These are phyloP conservation scores for Skeletonema grethae DNA, from an alignment of 108 stramenopile genomes.

Conservation along the genomic window DNA sequence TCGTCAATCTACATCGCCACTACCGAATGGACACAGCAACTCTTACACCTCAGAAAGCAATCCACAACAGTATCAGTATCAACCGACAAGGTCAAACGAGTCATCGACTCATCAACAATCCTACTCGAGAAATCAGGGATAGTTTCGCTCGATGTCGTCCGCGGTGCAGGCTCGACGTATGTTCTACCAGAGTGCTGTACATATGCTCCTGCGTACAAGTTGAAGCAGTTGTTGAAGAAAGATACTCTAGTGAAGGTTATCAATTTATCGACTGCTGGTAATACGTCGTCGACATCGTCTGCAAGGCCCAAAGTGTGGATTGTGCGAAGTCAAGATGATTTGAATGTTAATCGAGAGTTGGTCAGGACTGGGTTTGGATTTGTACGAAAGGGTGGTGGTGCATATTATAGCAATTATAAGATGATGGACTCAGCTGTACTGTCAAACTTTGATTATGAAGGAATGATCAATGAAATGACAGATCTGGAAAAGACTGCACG, in stretches of 20 bases:
- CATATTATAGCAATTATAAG: neutral
- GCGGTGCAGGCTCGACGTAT: constrained; percentile 40
- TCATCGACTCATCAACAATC: constrained; percentile 58
- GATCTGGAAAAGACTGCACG: constrained; percentile 41
- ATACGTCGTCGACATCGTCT: constrained; percentile 9
- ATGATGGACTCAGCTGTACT: neutral
- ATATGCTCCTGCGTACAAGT: constrained; percentile 48
- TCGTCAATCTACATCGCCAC: neutral
- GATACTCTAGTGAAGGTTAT: constrained; percentile 14
- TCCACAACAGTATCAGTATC: neutral
- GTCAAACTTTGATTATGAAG: constrained; percentile 3
- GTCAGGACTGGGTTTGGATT: constrained; percentile 48
- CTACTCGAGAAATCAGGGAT: constrained; percentile 47
- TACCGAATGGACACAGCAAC: neutral
- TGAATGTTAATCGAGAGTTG: constrained; percentile 52
- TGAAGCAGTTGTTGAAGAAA: constrained; percentile 48
- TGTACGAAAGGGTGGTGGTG: constrained; percentile 12
- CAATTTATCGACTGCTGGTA: constrained; percentile 3
- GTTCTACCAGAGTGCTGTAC: constrained; percentile 53
- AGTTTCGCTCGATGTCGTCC: constrained; percentile 48
- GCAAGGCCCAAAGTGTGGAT: constrained; percentile 16
- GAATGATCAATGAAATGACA: constrained; percentile 21
- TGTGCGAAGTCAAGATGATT: constrained; percentile 12
- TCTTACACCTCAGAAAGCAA: constrained; percentile 5
- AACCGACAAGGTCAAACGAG: constrained; percentile 51